These are phyloP conservation scores for Stephania japonica DNA, from an alignment of 164 flowering plant genomes.

Conservation along the genomic window DNA sequence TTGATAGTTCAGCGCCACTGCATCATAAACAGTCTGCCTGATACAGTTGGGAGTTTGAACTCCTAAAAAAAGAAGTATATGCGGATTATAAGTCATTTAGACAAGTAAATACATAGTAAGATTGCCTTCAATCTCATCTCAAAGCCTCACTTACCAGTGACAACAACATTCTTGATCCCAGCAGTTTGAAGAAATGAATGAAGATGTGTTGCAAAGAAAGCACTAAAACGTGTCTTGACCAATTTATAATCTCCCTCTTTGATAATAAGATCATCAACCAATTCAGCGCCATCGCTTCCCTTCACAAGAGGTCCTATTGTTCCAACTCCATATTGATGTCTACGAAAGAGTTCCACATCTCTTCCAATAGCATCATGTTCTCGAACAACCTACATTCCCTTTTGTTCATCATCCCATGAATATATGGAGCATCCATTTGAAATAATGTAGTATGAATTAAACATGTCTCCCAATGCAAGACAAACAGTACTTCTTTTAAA, in stretches of 20 bases:
- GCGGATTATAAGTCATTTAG: background rate
- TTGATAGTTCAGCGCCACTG: conserved; percentile 76
- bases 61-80: conserved; percentile 33
- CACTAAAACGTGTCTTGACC: conserved; percentile 90
- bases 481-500: background rate
- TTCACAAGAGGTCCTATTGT: conserved; percentile 56
- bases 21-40: conserved; percentile 92
- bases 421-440: background rate
- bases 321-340: conserved; percentile 51
- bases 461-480: background rate
- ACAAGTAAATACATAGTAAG: background rate
- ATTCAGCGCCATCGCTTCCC: conserved; percentile 71
- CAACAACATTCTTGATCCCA: conserved; percentile 48
- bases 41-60: conserved; percentile 98
- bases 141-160: conserved; percentile 48
- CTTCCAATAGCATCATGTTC: conserved; percentile 90
- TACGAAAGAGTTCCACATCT: conserved; percentile 81
- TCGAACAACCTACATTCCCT: conserved; percentile 67
- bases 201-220: conserved; percentile 87
- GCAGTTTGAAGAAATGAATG: conserved; percentile 57
- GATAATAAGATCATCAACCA: conserved; percentile 74
- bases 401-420: background rate
- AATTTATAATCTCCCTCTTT: conserved; percentile 78
- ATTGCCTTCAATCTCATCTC: background rate
- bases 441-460: background rate